These are phyloP conservation scores for Helichrysum umbraculigerum DNA, from an alignment of 129 eudicot species.

Conservation along the genomic window DNA sequence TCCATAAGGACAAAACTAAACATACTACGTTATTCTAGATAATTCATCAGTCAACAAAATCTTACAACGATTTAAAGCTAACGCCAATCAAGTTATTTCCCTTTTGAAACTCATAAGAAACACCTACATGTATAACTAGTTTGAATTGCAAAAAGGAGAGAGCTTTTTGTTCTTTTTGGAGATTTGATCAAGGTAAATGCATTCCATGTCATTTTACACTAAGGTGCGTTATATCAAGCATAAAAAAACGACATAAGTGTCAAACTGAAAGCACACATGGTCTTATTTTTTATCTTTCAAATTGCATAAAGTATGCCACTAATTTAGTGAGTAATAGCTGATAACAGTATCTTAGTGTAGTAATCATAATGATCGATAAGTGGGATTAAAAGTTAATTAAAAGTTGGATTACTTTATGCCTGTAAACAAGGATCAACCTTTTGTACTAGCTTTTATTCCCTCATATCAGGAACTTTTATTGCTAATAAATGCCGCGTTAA, in stretches of 20 bases:
- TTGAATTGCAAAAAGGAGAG: slow-evolving; percentile 12
- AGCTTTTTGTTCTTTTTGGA: slow-evolving; percentile 30
- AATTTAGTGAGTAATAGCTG: slow-evolving; percentile 24
- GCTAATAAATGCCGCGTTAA: neutral
- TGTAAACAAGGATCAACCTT: slow-evolving; percentile 38
- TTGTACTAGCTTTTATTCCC: slow-evolving; percentile 21
- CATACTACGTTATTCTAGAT: too few relatives aligned
- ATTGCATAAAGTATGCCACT: slow-evolving; percentile 33
- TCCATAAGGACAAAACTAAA: too few relatives aligned
- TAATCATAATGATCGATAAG: slow-evolving; percentile 25
- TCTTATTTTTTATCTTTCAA: slow-evolving; percentile 4
- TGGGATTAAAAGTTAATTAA: slow-evolving; percentile 37
- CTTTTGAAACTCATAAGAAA: slow-evolving; percentile 18
- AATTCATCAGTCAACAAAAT: neutral
- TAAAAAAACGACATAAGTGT: slow-evolving; percentile 16
- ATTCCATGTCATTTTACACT: slow-evolving; percentile 33
- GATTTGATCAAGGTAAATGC: slow-evolving; percentile 24
- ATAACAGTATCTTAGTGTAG: slow-evolving; percentile 25
- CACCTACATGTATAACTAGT: slow-evolving; percentile 19
- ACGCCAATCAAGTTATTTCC: slow-evolving; percentile 13
- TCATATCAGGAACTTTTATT: slow-evolving; percentile 27
- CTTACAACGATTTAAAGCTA: neutral
- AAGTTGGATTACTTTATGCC: slow-evolving; percentile 32
- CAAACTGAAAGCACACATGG: slow-evolving; percentile 3
- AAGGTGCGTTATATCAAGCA: slow-evolving; percentile 16